phyloP scores from a whole-genome alignment of 1,284 basidiomycete genomes.

The Ganoderma resinaceum region DNA sequence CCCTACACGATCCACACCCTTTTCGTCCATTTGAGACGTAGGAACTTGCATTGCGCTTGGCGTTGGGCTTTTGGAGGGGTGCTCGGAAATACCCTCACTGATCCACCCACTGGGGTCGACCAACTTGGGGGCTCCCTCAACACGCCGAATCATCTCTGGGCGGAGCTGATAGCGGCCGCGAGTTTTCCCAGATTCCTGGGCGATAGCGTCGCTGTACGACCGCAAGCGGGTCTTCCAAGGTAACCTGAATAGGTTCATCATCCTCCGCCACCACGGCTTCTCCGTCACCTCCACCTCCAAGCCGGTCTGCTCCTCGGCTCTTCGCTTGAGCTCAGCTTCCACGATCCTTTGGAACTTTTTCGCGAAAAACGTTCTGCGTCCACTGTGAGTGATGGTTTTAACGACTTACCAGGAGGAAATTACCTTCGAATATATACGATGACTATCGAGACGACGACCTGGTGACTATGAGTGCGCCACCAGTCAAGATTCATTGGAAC shows the following conservation, averaged over 20 bases:
- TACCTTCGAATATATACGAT: constrained; percentile 74
- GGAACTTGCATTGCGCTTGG: background rate
- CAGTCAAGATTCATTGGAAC: background rate
- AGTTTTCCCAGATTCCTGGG: constrained; percentile 21
- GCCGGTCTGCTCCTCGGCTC: constrained; percentile 29
- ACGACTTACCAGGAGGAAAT: constrained; percentile 18
- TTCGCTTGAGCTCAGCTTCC: constrained; percentile 51
- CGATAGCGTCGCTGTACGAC: constrained; percentile 23
- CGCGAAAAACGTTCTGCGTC: constrained; percentile 74
- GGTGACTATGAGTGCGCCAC: background rate
- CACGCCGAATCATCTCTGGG: constrained; percentile 86
- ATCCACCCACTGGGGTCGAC: constrained; percentile 86
- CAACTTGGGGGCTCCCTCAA: constrained; percentile 81
- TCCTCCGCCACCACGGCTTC: constrained; percentile 37
- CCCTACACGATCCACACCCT: background rate
- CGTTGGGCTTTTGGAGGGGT: constrained; percentile 5
- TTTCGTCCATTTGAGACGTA: background rate
- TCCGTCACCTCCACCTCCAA: constrained; percentile 33
- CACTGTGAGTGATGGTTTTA: background rate
- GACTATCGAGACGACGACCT: constrained; percentile 77
- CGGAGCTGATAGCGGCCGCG: constrained; percentile 47
- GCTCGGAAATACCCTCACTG: constrained; percentile 47
- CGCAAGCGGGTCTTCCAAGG: constrained; percentile 17
- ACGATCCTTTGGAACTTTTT: constrained; percentile 77
- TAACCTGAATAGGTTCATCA: constrained; percentile 19